Evolutionary conservation across 2,329 filamentous ascomycete genomes (phyloP).

Genomic region (Aspergillus caelatus): DNA sequence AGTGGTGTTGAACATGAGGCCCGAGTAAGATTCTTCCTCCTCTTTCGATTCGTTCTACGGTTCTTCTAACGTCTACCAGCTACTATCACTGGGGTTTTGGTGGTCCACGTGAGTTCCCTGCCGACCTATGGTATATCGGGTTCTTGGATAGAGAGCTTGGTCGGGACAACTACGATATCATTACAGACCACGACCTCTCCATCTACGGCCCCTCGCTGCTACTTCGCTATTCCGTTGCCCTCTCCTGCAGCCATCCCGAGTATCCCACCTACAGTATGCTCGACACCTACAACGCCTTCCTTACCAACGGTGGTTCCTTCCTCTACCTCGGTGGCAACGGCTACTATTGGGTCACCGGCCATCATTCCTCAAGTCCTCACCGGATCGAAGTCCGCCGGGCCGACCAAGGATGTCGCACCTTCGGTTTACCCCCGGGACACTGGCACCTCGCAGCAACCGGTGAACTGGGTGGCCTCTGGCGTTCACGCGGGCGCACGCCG

Average conservation of each 20-base stretch:
- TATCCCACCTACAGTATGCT: conserved; percentile 8
- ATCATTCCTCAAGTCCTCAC: conserved; percentile 27
- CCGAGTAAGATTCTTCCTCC: too few species aligned
- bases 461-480: background rate
- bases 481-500: too few species aligned
- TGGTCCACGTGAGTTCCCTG: too few species aligned
- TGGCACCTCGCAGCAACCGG: too few species aligned
- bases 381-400: conserved; percentile 15
- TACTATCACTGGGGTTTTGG: too few species aligned
- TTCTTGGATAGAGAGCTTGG: conserved; percentile 33
- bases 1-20: too few species aligned
- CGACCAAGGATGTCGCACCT: too few species aligned
- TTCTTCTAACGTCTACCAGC: too few species aligned
- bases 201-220: conserved; percentile 20
- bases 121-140: conserved; percentile 38
- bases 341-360: conserved; percentile 36
- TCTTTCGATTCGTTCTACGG: too few species aligned
- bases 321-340: conserved; percentile 46
- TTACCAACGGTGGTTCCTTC: conserved; percentile 34
- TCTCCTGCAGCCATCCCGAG: conserved; percentile 13
- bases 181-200: conserved; percentile 43
- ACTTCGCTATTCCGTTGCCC: background rate
- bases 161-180: conserved; percentile 36
- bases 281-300: conserved; percentile 22
- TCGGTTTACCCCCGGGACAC: too few species aligned